phyloP scores from a whole-genome alignment of 106 monocot genomes.

The Alisma plantagoaquatica region DNA sequence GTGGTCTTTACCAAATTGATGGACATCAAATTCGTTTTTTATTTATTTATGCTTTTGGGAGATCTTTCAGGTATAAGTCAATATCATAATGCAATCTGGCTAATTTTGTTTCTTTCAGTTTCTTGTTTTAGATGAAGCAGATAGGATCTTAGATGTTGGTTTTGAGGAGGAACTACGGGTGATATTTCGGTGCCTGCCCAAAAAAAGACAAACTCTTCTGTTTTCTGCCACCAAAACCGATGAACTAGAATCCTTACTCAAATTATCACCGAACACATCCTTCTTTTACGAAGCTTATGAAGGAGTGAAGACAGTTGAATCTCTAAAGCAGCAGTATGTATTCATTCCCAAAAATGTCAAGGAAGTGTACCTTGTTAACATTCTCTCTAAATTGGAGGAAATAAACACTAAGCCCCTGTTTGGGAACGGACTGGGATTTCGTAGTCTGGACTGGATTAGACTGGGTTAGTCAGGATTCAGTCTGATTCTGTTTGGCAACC shows the following conservation, averaged over 20 bases:
- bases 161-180: slow-evolving; percentile 80
- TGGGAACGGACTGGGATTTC: too few relatives aligned
- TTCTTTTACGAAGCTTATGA: slow-evolving; percentile 86
- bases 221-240: slow-evolving; percentile 93
- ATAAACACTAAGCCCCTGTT: slow-evolving; percentile 56
- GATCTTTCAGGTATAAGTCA: too few relatives aligned
- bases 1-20: too few relatives aligned
- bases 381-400: slow-evolving; percentile 76
- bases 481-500: too few relatives aligned
- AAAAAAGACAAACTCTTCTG: slow-evolving; percentile 71
- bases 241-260: slow-evolving; percentile 50
- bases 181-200: slow-evolving; percentile 68
- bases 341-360: slow-evolving; percentile 64
- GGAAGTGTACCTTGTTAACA: slow-evolving; percentile 76
- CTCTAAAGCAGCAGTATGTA: slow-evolving; percentile 76
- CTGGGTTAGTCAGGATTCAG: too few relatives aligned
- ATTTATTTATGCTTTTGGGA: too few relatives aligned
- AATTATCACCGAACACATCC: slow-evolving; percentile 53
- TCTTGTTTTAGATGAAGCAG: slow-evolving; percentile 97
- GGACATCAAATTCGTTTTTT: too few relatives aligned
- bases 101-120: too few relatives aligned
- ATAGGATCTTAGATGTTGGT: slow-evolving; percentile 80
- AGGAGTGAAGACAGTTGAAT: slow-evolving; percentile 77
- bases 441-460: too few relatives aligned
- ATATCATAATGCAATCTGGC: too few relatives aligned